A percentile compares a stretch with the other conserved stretches of the same genome.
Conservation (phyloP, 768 basidiomycete genomes). For the Pleurotus tuoliensis region DNA sequence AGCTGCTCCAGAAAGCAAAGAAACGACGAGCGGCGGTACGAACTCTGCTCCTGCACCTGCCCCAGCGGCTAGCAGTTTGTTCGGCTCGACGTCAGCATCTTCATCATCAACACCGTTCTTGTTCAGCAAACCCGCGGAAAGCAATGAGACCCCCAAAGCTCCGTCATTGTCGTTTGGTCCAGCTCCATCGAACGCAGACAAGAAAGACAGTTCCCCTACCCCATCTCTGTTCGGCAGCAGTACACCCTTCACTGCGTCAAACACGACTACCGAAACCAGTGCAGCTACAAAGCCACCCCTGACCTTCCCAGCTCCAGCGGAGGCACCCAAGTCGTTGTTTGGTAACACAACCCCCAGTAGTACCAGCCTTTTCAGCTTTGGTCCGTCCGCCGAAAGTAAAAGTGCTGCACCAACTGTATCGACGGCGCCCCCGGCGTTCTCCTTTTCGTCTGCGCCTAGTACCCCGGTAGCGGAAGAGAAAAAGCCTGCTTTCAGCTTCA, state of each 20-base stretch:
- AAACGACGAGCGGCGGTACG: background rate
- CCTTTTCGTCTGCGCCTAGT: slow-evolving; percentile 38
- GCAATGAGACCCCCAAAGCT: slow-evolving; percentile 13
- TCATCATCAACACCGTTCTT: slow-evolving; percentile 31
- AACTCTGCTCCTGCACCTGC: background rate
- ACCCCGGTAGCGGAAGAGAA: slow-evolving; percentile 29
- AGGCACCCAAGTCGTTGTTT: slow-evolving; percentile 41
- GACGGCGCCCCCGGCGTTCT: slow-evolving; percentile 31
- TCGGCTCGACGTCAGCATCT: slow-evolving; percentile 13
- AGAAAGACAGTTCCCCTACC: slow-evolving; percentile 13
- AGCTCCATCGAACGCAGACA: slow-evolving; percentile 4
- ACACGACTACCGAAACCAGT: slow-evolving; percentile 12
- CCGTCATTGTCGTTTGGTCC: slow-evolving; percentile 17
- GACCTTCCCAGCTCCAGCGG: slow-evolving; percentile 16
- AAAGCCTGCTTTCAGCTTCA: slow-evolving; percentile 36
- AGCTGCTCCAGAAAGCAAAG: background rate
- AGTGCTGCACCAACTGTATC: slow-evolving; percentile 12
- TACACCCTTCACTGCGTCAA: slow-evolving; percentile 2
- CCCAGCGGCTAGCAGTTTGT: slow-evolving; percentile 12
- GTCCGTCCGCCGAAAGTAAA: slow-evolving; percentile 1
- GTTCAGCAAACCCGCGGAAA: slow-evolving; percentile 22
- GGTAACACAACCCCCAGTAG: slow-evolving; percentile 12
- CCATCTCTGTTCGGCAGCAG: slow-evolving; percentile 4
- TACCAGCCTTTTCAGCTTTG: slow-evolving; percentile 13
- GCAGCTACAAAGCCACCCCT: background rate